phyloP scores from a whole-genome alignment of 495 filamentous ascomycete genomes.

The Pyrenopolyporus hunteri region DNA sequence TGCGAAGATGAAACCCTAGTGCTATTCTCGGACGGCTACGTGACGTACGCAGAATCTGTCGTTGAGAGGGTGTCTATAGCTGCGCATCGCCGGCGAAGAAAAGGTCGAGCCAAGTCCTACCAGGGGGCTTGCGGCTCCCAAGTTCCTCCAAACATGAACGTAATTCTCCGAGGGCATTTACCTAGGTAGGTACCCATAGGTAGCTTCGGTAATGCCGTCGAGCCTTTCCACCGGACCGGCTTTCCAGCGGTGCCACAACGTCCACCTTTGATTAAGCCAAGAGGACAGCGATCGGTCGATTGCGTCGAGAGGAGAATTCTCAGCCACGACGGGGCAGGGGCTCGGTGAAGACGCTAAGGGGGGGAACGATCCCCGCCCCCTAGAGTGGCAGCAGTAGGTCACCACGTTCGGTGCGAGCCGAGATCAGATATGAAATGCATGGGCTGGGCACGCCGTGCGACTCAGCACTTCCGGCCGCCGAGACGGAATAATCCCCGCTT shows the following conservation, averaged over 20 bases:
- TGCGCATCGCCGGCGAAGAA: neutral
- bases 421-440: slow-evolving; percentile 18
- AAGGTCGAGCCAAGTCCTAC: neutral
- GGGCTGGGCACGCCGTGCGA: slow-evolving; percentile 20
- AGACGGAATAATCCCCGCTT: neutral
- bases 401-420: slow-evolving; percentile 33
- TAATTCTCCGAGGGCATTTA: too few species aligned
- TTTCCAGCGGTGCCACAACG: slow-evolving; percentile 22
- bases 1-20: slow-evolving; percentile 25
- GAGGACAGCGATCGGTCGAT: slow-evolving; percentile 7
- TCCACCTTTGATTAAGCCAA: slow-evolving; percentile 9
- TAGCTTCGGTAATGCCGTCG: neutral
- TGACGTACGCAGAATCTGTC: neutral
- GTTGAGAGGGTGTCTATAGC: neutral
- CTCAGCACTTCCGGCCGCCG: slow-evolving; percentile 2
- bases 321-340: neutral
- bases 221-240: slow-evolving; percentile 29
- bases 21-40: slow-evolving; percentile 1
- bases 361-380: too few species aligned
- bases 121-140: too few species aligned
- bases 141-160: too few species aligned
- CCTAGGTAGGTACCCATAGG: neutral
- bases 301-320: neutral
- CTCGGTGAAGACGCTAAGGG: slow-evolving; percentile 7
- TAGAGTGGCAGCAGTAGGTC: neutral